Evolutionary conservation across 192 early-diverging fungal genomes (phyloP), one percentile per base, ranked within the genome.

Genomic region (Dissophora ornata): DNA sequence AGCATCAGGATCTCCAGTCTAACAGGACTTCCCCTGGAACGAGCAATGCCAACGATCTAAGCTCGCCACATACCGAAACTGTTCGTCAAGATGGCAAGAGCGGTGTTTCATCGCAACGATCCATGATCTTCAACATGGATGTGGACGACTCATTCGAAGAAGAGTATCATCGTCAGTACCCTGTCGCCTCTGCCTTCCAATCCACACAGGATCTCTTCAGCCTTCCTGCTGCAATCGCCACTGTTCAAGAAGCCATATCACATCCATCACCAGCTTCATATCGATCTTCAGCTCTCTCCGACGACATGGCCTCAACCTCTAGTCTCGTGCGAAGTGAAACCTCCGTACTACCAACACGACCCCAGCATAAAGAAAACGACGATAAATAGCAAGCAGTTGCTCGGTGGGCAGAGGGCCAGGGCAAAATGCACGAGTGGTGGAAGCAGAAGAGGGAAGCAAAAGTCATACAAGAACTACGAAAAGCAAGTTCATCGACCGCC

Each of bases 381-480:
- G 26, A 32, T n/a, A 58, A 41, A 21, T n/a, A 47, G 10, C 30
- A 52, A 9, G 50, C 22, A 2, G 28, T 75, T 0, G 34, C 52
- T 0, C 41, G n/a, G 9, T 75, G 71, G 71, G 71, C 71, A 7
- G 19, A 61, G 2, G 71, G 67, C 2, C 71, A 75, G 42, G 63
- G 40, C 18, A 52, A 21, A n/a, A 67, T 75, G 28, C 45, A 60
- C n/a, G 24, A 60, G 24, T 51, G 57, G 13, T 48, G 63, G 2
- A 30, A 60, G 36, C 36, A 67, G 38, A 59, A 56, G 36, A 57
- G 18, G 28, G 46, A 62, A 34, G 48, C 51, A 13, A 24, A 38
- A 15, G 62, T 21, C 2, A 25, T 58, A 15, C 40, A 46, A 11
- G 62, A 50, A 2, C 15, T 51, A 21, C 55, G 38, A 22, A 32